phyloP scores from a whole-genome alignment of 2,329 filamentous ascomycete genomes.

The Monosporascus sp. region DNA sequence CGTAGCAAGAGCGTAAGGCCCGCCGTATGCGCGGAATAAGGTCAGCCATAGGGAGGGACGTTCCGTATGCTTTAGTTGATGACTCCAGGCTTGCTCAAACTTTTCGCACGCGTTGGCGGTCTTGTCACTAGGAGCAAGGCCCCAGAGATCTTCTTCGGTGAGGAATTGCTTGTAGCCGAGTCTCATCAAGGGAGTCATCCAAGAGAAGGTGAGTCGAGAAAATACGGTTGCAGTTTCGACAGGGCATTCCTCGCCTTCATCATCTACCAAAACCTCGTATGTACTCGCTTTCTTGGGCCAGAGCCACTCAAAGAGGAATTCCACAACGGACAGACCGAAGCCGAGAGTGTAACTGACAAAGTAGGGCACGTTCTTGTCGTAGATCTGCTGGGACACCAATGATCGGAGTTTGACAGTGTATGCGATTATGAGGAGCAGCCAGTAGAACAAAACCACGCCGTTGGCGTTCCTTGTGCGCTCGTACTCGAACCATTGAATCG shows the following conservation, averaged over 20 bases:
- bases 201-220: conserved; percentile 87
- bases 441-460: conserved; percentile 85
- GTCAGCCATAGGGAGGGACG: conserved; percentile 85
- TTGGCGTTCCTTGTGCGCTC: conserved; percentile 78
- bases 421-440: conserved; percentile 77
- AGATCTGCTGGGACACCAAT: conserved; percentile 71
- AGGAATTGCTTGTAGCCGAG: conserved; percentile 87
- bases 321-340: conserved; percentile 61
- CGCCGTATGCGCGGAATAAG: conserved; percentile 76
- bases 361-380: conserved; percentile 61
- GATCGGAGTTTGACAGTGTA: conserved; percentile 81
- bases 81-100: conserved; percentile 71
- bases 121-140: conserved; percentile 72
- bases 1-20: conserved; percentile 74
- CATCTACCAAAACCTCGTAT: conserved; percentile 53
- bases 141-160: conserved; percentile 95
- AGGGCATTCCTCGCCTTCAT: conserved; percentile 55
- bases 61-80: conserved; percentile 61
- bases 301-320: conserved; percentile 79
- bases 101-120: conserved; percentile 66
- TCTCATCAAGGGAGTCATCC: conserved; percentile 99
- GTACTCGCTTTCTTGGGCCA: conserved; percentile 70
- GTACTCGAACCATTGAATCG: conserved; percentile 83
- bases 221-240: conserved; percentile 93
- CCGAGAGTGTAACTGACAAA: conserved; percentile 72